Evolutionary conservation across 805 yeast species (phyloP).

Genomic region (Zygoascus ofunaensis): DNA sequence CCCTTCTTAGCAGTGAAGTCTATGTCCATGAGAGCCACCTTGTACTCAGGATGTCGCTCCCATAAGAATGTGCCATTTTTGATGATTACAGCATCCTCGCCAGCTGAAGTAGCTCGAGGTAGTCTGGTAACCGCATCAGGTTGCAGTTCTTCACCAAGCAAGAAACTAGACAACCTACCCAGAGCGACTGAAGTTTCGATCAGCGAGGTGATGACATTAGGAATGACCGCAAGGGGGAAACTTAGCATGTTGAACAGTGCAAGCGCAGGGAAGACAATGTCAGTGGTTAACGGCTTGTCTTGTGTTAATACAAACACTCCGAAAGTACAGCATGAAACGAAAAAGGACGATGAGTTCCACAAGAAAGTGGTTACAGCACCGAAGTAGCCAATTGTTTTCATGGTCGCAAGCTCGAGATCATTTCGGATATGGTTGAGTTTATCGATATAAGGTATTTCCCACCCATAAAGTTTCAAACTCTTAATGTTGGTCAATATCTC

Average conservation of each 20-base stretch:
- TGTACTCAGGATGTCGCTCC: slow-evolving; percentile 57
- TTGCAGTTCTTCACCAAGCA: slow-evolving; percentile 69
- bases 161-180: slow-evolving; percentile 57
- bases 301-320: slow-evolving; percentile 63
- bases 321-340: slow-evolving; percentile 88
- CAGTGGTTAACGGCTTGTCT: slow-evolving; percentile 69
- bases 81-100: slow-evolving; percentile 47
- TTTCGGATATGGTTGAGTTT: slow-evolving; percentile 46
- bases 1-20: slow-evolving; percentile 68
- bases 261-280: slow-evolving; percentile 66
- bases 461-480: slow-evolving; percentile 73
- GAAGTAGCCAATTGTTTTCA: slow-evolving; percentile 65
- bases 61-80: slow-evolving; percentile 32
- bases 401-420: slow-evolving; percentile 56
- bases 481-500: slow-evolving; percentile 88
- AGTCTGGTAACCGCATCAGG: slow-evolving; percentile 54
- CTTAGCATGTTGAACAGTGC: slow-evolving; percentile 63
- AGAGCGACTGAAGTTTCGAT: slow-evolving; percentile 68
- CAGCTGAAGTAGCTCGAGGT: slow-evolving; percentile 46
- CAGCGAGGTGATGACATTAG: slow-evolving; percentile 75
- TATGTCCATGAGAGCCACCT: slow-evolving; percentile 52
- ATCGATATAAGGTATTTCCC: slow-evolving; percentile 70
- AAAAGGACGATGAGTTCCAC: slow-evolving; percentile 81
- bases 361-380: slow-evolving; percentile 81
- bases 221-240: slow-evolving; percentile 88